phyloP scores from a whole-genome alignment of 805 yeast genomes.

The Zygosaccharomyces pseudorouxii region DNA sequence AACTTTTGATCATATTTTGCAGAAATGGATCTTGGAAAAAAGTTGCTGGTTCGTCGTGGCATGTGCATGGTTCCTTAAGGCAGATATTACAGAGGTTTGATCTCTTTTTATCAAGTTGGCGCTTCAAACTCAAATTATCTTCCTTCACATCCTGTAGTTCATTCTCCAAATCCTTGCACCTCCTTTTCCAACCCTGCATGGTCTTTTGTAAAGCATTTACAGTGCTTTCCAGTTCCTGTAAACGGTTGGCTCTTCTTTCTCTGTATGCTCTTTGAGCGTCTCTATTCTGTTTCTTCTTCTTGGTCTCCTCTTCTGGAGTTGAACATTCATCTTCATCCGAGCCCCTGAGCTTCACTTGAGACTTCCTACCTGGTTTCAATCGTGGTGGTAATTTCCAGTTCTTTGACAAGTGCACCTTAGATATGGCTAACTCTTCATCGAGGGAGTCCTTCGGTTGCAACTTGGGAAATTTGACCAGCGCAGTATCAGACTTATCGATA shows the following conservation, averaged over 20 bases:
- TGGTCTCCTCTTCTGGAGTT: slow-evolving; percentile 36
- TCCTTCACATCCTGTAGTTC: slow-evolving; percentile 8
- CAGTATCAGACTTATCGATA: not conserved
- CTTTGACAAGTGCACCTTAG: slow-evolving; percentile 41
- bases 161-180: slow-evolving; percentile 26
- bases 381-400: slow-evolving; percentile 79
- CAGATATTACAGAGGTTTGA: not conserved
- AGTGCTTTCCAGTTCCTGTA: slow-evolving; percentile 64
- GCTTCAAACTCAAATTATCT: slow-evolving; percentile 11
- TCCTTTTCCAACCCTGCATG: slow-evolving; percentile 63
- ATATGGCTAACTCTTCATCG: slow-evolving; percentile 13
- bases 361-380: slow-evolving; percentile 67
- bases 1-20: slow-evolving; percentile 38
- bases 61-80: not conserved
- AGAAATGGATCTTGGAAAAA: slow-evolving; percentile 37
- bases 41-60: slow-evolving; percentile 36
- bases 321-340: slow-evolving; percentile 4
- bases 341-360: slow-evolving; percentile 25
- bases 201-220: slow-evolving; percentile 36
- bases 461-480: slow-evolving; percentile 10
- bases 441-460: slow-evolving; percentile 12
- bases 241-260: slow-evolving; percentile 78
- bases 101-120: not conserved
- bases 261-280: slow-evolving; percentile 94
- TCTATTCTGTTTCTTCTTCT: slow-evolving; percentile 84